phyloP scores from a whole-genome alignment of 2,329 filamentous ascomycete genomes.

The Curvularia hawaiiensis region DNA sequence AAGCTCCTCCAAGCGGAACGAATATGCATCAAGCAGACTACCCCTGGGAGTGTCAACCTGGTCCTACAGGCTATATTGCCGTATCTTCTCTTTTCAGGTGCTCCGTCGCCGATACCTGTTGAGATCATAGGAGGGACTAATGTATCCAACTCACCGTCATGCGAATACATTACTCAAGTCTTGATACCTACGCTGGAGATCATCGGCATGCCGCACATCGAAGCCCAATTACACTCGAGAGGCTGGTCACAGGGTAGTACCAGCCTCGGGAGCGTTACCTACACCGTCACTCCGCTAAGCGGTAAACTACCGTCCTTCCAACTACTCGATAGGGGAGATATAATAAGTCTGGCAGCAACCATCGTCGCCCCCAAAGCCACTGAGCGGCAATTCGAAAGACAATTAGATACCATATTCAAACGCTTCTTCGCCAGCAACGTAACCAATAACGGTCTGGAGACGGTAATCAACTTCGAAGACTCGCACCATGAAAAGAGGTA shows the following conservation, averaged over 20 bases:
- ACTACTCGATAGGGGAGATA: conserved; percentile 34
- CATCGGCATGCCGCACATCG: conserved; percentile 57
- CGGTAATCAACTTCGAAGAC: conserved; percentile 45
- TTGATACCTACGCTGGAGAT: conserved; percentile 58
- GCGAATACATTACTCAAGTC: conserved; percentile 62
- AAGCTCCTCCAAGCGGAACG: conserved; percentile 19
- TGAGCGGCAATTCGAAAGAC: conserved; percentile 37
- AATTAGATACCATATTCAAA: conserved; percentile 33
- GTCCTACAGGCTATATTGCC: conserved; percentile 65
- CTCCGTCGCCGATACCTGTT: conserved; percentile 38
- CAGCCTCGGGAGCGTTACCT: conserved; percentile 56
- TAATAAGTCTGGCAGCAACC: conserved; percentile 42
- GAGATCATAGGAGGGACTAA: conserved; percentile 64
- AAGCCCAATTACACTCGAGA: conserved; percentile 51
- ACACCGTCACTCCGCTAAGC: conserved; percentile 53
- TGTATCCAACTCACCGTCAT: conserved; percentile 59
- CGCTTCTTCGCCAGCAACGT: conserved; percentile 23
- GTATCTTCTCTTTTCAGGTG: conserved; percentile 56
- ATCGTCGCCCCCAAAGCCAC: conserved; percentile 46
- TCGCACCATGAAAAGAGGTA: conserved; percentile 53
- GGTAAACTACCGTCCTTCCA: conserved; percentile 44
- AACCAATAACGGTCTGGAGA: conserved; percentile 2
- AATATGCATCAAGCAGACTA: conserved; percentile 44
- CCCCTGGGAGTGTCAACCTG: conserved; percentile 60
- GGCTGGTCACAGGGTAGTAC: conserved; percentile 59